These are phyloP conservation scores for Macrolepiota fuliginosa DNA, from an alignment of 768 basidiomycete genomes.

Conservation along the genomic window DNA sequence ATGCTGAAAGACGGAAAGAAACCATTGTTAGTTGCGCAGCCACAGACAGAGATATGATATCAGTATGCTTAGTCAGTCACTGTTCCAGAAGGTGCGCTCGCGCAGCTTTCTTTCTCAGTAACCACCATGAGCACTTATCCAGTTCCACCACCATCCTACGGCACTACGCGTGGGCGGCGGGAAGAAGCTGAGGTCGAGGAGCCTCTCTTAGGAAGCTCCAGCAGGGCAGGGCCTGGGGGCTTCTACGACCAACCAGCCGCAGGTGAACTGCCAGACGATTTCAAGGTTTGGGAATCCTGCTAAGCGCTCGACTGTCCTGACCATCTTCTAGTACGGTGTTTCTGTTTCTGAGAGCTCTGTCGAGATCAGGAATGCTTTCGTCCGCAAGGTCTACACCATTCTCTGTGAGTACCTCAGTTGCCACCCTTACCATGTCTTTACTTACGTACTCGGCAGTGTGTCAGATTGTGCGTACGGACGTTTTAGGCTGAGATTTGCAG, in stretches of 20 bases:
- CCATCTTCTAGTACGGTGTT: constrained; percentile 62
- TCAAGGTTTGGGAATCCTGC: constrained; percentile 59
- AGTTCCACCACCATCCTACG: constrained; percentile 61
- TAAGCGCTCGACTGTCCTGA: background rate
- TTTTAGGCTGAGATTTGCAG: background rate
- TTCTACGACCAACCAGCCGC: constrained; percentile 71
- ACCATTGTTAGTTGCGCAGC: background rate
- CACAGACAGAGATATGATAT: background rate
- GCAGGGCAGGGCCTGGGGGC: constrained; percentile 41
- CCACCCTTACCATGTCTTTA: background rate
- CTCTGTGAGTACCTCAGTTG: constrained; percentile 55
- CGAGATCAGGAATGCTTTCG: constrained; percentile 81
- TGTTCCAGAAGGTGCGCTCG: background rate
- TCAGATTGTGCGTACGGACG: constrained; percentile 58
- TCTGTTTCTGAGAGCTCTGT: constrained; percentile 73
- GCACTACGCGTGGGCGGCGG: constrained; percentile 32
- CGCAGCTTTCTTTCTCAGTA: constrained; percentile 14
- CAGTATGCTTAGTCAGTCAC: constrained; percentile 10
- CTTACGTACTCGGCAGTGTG: constrained; percentile 42
- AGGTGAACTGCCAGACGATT: constrained; percentile 87
- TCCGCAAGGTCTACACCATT: constrained; percentile 90
- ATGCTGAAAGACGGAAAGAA: constrained; percentile 3
- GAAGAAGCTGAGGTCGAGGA: constrained; percentile 37
- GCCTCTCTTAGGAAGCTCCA: constrained; percentile 56
- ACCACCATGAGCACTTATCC: constrained; percentile 62